Conservation (phyloP, 768 basidiomycete species). For the Psilocybe sp. region DNA sequence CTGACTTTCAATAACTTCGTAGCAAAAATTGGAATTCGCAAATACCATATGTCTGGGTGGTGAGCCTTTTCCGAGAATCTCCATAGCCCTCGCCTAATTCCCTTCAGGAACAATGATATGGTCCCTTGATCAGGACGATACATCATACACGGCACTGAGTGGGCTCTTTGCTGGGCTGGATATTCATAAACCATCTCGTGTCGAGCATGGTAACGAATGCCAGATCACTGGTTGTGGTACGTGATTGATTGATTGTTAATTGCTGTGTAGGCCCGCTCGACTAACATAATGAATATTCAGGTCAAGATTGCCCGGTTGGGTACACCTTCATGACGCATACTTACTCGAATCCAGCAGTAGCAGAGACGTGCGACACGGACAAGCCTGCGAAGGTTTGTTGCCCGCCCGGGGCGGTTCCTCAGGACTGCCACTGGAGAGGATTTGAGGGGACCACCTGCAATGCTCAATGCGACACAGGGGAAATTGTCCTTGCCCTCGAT, state of each 20-base stretch:
- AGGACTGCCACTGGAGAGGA: constrained; percentile 18
- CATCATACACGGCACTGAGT: background rate
- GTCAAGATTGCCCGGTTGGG: constrained; percentile 17
- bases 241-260: background rate
- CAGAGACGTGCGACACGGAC: constrained; percentile 10
- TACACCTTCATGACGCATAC: constrained; percentile 16
- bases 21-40: too few relatives aligned
- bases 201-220: constrained; percentile 13
- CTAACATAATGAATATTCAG: constrained; percentile 4
- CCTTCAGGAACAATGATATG: constrained; percentile 23
- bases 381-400: constrained; percentile 17
- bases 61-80: background rate
- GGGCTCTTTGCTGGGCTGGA: constrained; percentile 1
- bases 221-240: constrained; percentile 8
- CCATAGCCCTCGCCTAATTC: constrained; percentile 12
- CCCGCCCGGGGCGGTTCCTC: constrained; percentile 16
- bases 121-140: constrained; percentile 10
- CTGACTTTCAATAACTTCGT: constrained; percentile 5
- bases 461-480: constrained; percentile 17
- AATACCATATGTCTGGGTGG: background rate
- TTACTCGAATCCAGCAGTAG: constrained; percentile 10
- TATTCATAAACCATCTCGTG: constrained; percentile 15
- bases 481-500: constrained; percentile 18
- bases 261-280: background rate
- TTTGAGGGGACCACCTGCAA: constrained; percentile 19